Evolutionary conservation across 441 rosid species (phyloP).

Genomic region (Sinapis alba): DNA sequence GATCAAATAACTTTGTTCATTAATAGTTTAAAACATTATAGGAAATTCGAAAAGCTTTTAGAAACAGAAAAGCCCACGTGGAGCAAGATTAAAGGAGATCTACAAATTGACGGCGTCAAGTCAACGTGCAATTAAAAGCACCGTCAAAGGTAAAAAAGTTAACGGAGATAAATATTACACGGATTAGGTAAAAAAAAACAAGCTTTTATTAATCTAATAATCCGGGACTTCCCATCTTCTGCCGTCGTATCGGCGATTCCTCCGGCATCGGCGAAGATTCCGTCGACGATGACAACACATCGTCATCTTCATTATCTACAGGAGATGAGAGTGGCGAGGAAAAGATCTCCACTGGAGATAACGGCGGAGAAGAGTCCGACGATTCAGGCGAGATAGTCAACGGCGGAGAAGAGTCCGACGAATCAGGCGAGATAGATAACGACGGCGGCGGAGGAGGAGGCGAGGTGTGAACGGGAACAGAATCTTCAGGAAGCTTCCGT

Average conservation of each 20-base stretch:
- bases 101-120: constrained; percentile 41
- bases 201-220: constrained; percentile 29
- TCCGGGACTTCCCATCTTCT: constrained; percentile 39
- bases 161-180: constrained; percentile 40
- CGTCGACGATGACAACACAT: constrained; percentile 22
- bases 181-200: not conserved
- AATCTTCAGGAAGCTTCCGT: constrained; percentile 56
- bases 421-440: constrained; percentile 41
- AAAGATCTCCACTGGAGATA: constrained; percentile 41
- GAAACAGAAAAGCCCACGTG: not conserved
- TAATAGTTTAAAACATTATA: too few species aligned
- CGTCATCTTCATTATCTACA: constrained; percentile 9
- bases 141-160: constrained; percentile 39
- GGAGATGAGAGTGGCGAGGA: constrained; percentile 36
- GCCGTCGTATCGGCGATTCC: constrained; percentile 36
- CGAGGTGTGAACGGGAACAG: constrained; percentile 32
- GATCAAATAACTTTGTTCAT: too few species aligned
- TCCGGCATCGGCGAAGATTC: constrained; percentile 19
- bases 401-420: constrained; percentile 32
- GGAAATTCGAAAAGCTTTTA: constrained; percentile 20
- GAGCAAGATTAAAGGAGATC: constrained; percentile 29
- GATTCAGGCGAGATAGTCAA: constrained; percentile 44
- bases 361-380: constrained; percentile 42
- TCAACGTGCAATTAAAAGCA: constrained; percentile 40
- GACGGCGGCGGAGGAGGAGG: constrained; percentile 41